phyloP scores from a whole-genome alignment of 148 eudicot species.

The Diospyros lotus region DNA sequence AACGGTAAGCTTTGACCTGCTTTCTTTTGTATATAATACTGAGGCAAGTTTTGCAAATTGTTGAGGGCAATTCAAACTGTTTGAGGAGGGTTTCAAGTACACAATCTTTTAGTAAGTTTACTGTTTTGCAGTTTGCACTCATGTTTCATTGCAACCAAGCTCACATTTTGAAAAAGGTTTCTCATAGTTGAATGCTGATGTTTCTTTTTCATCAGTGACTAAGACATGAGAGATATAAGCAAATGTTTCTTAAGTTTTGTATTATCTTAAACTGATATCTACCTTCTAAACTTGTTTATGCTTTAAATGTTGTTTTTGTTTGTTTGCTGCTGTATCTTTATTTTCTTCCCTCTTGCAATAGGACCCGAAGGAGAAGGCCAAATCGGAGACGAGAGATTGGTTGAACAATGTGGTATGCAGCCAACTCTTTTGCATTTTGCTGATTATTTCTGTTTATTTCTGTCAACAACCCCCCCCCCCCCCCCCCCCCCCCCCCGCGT shows the following conservation, averaged over 20 bases:
- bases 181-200: neutral
- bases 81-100: neutral
- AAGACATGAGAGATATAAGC: neutral
- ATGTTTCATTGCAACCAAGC: neutral
- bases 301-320: neutral
- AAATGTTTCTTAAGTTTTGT: neutral
- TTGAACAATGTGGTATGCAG: constrained; percentile 85
- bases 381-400: constrained; percentile 99
- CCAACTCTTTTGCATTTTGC: constrained; percentile 6
- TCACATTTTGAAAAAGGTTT: neutral
- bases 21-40: constrained; percentile 2
- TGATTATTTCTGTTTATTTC: neutral
- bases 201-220: neutral
- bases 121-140: neutral
- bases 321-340: neutral
- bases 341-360: constrained; percentile 24
- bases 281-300: neutral
- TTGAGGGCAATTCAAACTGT: neutral
- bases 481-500: neutral
- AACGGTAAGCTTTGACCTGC: constrained; percentile 52
- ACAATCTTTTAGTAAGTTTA: neutral
- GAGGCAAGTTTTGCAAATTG: neutral
- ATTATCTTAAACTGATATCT: neutral
- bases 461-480: too few relatives aligned
- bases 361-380: constrained; percentile 99